Evolutionary conservation across 306 rosid genomes (phyloP), one percentile per base, ranked within the genome.

Genomic region (Abrus pulchellus): DNA sequence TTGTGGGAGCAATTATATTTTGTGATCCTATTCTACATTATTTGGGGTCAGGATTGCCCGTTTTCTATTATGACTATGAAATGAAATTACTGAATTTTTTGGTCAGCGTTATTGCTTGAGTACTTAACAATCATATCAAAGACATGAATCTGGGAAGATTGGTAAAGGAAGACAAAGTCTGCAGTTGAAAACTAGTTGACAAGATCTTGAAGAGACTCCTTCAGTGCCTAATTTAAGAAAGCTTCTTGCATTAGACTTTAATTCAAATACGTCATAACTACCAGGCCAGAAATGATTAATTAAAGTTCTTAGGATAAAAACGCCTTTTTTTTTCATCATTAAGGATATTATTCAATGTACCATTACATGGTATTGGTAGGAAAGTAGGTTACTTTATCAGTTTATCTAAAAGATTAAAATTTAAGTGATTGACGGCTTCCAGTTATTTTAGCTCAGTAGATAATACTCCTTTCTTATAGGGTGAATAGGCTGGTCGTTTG

Each of bases 1-100:
- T 52, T 33, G 43, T 41, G 68, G 78, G 63, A 68, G 30, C 72
- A 48, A 33, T 68, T n/a, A 43, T 34, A 38, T 36, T 53, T 56
- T 77, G 10, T 41, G 70, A 55, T 57, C 74, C 34, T 53, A 27
- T 60, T 67, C 72, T 68, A 28, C 34, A 60, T 50, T 44, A 48
- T 32, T 40, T 76, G 72, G 85, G 48, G 8, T 75, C 68, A 63
- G 45, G 76, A 67, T 65, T 57, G 33, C 47, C 57, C 66, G 49
- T 57, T 82, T 60, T 59, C 72, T 68, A 75, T 82, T 36, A 9
- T 61, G 64, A 49, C 44, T 45, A 56, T 45, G 48, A 56, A 56
- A 45, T 40, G 49, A 80, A 62, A 41, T 56, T 48, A 48, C 65
- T 49, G 34, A 6, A 3, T 34, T 12, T 5, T 78, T 50, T 30